A percentile compares a stretch with the other conserved stretches of the same genome.
phyloP scores from a whole-genome alignment of 2,329 filamentous ascomycete genomes.

The Aspergillus proliferans region DNA sequence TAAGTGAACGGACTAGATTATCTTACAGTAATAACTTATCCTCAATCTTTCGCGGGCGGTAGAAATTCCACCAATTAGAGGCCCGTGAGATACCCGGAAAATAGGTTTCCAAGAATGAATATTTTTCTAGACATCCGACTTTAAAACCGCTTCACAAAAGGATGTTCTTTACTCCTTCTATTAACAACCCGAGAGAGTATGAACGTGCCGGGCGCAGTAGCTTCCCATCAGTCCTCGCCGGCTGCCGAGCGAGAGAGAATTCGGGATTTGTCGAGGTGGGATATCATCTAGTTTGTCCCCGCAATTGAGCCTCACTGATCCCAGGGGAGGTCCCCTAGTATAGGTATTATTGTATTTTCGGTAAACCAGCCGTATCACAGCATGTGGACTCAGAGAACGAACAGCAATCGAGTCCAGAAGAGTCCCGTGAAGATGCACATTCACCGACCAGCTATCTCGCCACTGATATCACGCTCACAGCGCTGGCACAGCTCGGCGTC shows the following conservation, averaged over 20 bases:
- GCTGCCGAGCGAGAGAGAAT: conserved; percentile 13
- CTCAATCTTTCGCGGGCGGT: too few relatives aligned
- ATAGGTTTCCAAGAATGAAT: neutral
- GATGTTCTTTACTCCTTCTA: neutral
- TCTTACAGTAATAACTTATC: too few relatives aligned
- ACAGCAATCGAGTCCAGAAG: neutral
- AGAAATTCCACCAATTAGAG: too few relatives aligned
- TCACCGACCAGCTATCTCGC: neutral
- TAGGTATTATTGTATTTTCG: conserved; percentile 12
- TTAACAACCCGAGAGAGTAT: neutral
- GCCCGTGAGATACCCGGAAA: neutral
- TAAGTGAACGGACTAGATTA: too few relatives aligned
- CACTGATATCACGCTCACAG: conserved; percentile 34
- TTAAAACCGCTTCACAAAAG: neutral
- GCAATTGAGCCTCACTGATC: neutral
- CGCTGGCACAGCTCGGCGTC: conserved; percentile 45
- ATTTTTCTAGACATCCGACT: neutral
- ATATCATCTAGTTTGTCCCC: neutral
- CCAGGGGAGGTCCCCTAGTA: neutral
- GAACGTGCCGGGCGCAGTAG: neutral
- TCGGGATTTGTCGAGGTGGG: conserved; percentile 10
- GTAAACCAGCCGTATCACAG: conserved; percentile 4
- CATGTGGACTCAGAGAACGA: neutral
- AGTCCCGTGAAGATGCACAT: neutral
- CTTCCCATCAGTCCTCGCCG: neutral